A percentile compares a stretch with the other conserved stretches of the same genome.
Conservation (phyloP, 306 rosid genomes). For the Pyrus communis region DNA sequence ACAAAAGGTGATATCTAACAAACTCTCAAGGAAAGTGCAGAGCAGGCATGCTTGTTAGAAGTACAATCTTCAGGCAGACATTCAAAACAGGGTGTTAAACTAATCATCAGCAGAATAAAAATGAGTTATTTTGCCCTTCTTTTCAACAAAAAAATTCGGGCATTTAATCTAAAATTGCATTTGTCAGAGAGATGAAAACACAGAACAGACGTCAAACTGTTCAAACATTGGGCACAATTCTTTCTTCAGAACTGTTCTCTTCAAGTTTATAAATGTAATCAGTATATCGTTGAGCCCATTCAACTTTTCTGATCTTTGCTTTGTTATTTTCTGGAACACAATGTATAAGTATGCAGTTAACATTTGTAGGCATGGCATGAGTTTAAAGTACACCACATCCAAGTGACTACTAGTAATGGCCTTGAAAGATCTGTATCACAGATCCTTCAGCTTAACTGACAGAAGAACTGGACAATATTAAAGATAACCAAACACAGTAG, state of each 20-base stretch:
- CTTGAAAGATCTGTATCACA: background rate
- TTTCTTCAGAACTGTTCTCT: background rate
- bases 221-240: background rate
- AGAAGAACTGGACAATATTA: background rate
- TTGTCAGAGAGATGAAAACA: background rate
- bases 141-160: background rate
- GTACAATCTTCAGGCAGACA: background rate
- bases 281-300: background rate
- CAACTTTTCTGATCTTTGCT: background rate
- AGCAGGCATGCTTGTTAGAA: background rate
- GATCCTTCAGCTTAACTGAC: background rate
- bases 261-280: background rate
- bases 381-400: background rate
- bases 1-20: background rate
- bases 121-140: background rate
- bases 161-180: background rate
- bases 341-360: background rate
- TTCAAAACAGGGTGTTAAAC: background rate
- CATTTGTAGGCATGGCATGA: background rate
- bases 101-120: background rate
- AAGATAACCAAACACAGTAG: background rate
- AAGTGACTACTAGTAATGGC: background rate
- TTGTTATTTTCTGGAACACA: background rate
- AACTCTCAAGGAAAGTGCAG: background rate
- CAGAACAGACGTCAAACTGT: background rate